Evolutionary conservation across 192 early-diverging fungal species (phyloP), one percentile per base, ranked within the genome.

Genomic region (Rhizoclosmatium globosum): DNA sequence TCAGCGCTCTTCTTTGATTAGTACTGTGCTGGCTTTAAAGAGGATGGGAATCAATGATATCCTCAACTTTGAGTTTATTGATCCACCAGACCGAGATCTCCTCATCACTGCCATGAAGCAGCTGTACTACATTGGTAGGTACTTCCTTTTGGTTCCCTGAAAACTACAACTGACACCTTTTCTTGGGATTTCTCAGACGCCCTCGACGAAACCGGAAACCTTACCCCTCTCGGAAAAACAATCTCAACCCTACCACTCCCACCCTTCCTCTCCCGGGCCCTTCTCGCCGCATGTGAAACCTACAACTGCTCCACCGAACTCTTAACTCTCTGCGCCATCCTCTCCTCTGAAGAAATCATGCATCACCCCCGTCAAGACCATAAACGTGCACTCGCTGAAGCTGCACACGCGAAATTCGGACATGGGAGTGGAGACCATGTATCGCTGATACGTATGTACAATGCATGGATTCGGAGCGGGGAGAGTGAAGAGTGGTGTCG

Each of bases 21-120:
- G 74, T 9, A 86, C 85, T 2, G 84, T 91, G 0, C 75, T 91
- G 53, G 31, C 79, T 31, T 71, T 91, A 19, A 88, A 88, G 74
- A 80, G 71, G 39, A 84, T 91, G 75, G 87, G 86, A n/a, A 85
- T 91, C 53, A 50, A 85, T 21, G 83, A 91, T 77, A 72, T 91
- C n/a, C 48, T 89, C 2, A 81, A 81, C 47, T 91, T 91, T 80
- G 89, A 91, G 44, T 91, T 91, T 57, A 86, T 91, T 68, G 88
- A 89, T 77, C 81, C 85, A 42, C 90, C 90, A 9, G 83, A 88
- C 65, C 68, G 75, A 3, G 72, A 81, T 21, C 79, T 85, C 56
- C 70, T 89, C 9, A 31, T 81, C 3, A 75, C 64, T 13, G 89
- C 87, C 2, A 71, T 84, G 6, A 81, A 82, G 64, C 82, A 84